Evolutionary conservation across 2,329 filamentous ascomycete genomes (phyloP).

Genomic region (Atkinsonella hypoxylon): DNA sequence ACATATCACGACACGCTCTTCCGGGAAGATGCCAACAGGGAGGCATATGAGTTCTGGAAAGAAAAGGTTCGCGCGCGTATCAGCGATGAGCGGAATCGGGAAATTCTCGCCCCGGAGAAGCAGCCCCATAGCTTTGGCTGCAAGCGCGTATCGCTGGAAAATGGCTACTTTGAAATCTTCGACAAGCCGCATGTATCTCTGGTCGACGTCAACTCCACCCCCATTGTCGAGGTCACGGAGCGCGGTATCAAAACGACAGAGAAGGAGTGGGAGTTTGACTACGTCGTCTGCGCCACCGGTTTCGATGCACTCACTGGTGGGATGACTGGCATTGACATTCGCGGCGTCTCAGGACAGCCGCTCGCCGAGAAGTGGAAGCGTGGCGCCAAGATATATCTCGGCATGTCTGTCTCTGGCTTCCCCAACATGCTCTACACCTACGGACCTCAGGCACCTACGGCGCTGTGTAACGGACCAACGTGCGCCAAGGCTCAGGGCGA

Average conservation of each 20-base stretch:
- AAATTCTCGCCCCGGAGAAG: constrained; percentile 43
- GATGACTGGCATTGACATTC: constrained; percentile 33
- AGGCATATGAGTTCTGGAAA: constrained; percentile 43
- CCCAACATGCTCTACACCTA: constrained; percentile 43
- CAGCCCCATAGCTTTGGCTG: too few species aligned
- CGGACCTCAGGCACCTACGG: constrained; percentile 43
- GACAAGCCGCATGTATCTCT: too few species aligned
- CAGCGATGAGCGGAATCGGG: constrained; percentile 32
- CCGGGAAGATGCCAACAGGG: constrained; percentile 33
- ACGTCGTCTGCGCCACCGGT: too few species aligned
- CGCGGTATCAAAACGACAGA: too few species aligned
- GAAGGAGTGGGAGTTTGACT: too few species aligned
- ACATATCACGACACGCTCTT: constrained; percentile 41
- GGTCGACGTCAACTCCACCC: too few species aligned
- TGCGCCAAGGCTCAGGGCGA: constrained; percentile 42
- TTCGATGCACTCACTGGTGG: constrained; percentile 16
- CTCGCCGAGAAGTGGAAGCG: constrained; percentile 30
- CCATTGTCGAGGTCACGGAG: too few species aligned
- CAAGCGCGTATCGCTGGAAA: too few species aligned
- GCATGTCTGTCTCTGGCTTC: constrained; percentile 29
- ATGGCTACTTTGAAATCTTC: too few species aligned
- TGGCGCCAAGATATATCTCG: constrained; percentile 32
- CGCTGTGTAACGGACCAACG: constrained; percentile 43
- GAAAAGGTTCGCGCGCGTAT: constrained; percentile 39
- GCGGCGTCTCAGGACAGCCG: constrained; percentile 24